phyloP scores from a whole-genome alignment of 2,329 filamentous ascomycete genomes.

The Metarhizium album region DNA sequence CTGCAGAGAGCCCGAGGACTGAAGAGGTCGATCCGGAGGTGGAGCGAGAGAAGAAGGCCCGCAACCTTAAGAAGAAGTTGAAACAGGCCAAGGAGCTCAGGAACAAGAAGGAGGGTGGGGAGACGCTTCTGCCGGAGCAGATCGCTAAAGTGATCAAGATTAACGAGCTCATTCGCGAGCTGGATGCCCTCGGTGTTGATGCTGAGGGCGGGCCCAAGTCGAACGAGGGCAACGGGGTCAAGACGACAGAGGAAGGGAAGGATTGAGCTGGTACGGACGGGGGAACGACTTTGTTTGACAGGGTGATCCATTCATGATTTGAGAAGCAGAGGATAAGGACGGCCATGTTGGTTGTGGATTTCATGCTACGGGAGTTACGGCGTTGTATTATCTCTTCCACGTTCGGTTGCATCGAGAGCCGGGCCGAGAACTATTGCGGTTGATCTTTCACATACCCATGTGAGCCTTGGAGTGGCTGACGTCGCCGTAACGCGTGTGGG shows the following conservation, averaged over 20 bases:
- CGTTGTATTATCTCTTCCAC: neutral
- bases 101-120: slow-evolving; percentile 81
- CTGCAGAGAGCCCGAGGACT: slow-evolving; percentile 13
- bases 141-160: slow-evolving; percentile 97
- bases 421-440: neutral
- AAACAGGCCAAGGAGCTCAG: slow-evolving; percentile 86
- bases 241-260: neutral
- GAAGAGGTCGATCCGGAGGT: slow-evolving; percentile 54
- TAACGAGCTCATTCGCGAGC: slow-evolving; percentile 79
- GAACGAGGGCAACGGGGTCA: slow-evolving; percentile 8
- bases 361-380: neutral
- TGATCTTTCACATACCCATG: neutral
- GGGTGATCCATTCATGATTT: neutral
- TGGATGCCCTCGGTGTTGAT: slow-evolving; percentile 78
- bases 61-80: slow-evolving; percentile 87
- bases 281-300: neutral
- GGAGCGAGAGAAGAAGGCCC: slow-evolving; percentile 85
- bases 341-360: neutral
- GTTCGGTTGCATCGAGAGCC: neutral
- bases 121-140: slow-evolving; percentile 79
- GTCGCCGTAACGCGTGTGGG: neutral
- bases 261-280: neutral
- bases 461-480: neutral
- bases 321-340: neutral
- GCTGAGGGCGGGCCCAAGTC: slow-evolving; percentile 54